Evolutionary conservation across 2,329 filamentous ascomycete species (phyloP), one percentile per base, ranked within the genome.

Genomic region (Dactylonectria estremocensis): DNA sequence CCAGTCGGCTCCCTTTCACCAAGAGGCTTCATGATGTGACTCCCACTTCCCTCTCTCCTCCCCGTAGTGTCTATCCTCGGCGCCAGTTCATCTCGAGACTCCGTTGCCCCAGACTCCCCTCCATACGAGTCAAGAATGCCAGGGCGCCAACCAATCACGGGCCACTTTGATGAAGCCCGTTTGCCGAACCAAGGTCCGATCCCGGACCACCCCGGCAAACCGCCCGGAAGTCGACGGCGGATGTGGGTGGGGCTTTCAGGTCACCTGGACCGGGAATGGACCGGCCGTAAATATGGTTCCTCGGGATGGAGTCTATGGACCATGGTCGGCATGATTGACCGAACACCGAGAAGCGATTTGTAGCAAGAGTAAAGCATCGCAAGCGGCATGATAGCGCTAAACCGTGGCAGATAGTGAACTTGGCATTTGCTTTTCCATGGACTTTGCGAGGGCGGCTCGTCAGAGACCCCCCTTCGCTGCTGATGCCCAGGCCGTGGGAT

Each of bases 201-300:
- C 37, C 37, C 43, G 50, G 60, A 31, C 53, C 52, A 31, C 53
- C 52, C 60, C 52, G 60, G 43, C 40, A 33, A 40, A 33, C 31
- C 60, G 20, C 31, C 46, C 60, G 60, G 60, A 43, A 55, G 20
- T 43, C 13, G 37, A 50, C 52, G 28, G 52, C 20, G 56, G 63
- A 35, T 11, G n/a, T 16, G 37, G n/a, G 61, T 49, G 45, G 57
- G 35, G 24, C 28, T 28, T 13, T 14, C 22, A 18, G 31, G 33
- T 62, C 60, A 62, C 60, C 53, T 56, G 60, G 31, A 8, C 60
- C 60, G 60, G 60, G 40, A 48, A 57, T 66, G 52, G 22, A 43
- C 57, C 63, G 52, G 63, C 52, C 50, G 10, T 33, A 28, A 28
- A 5, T 28, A 28, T 28, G 24, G 24, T 28, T 28, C 24, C 24